Conservation (phyloP, 208 protist species). For the Porcisia deanei region DNA sequence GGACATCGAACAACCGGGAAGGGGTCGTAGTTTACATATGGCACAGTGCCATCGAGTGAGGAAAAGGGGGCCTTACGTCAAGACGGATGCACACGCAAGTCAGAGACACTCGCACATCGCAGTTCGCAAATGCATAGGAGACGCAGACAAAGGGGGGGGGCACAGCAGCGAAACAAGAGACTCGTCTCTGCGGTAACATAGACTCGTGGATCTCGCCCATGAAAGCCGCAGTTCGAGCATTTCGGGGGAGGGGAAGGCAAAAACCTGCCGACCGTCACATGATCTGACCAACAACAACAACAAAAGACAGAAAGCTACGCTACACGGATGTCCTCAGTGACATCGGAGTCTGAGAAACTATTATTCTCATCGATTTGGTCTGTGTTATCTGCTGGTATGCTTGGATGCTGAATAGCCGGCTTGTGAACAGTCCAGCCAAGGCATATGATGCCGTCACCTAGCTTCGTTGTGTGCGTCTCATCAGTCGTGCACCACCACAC, state of each 20-base stretch:
- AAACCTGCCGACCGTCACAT: too few relatives aligned
- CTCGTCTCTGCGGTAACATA: background rate
- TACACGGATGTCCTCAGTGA: background rate
- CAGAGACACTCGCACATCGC: background rate
- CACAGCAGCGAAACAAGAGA: background rate
- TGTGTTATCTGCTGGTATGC: background rate
- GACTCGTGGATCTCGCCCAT: too few relatives aligned
- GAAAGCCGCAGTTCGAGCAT: background rate
- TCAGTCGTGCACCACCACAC: slow-evolving; percentile 44
- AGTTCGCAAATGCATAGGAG: too few relatives aligned
- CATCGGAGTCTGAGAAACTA: slow-evolving; percentile 8
- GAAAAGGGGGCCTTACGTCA: background rate
- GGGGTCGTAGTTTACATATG: background rate
- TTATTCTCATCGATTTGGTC: background rate
- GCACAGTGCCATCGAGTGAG: background rate
- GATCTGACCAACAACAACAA: too few relatives aligned
- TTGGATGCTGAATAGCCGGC: slow-evolving; percentile 19
- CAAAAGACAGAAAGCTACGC: background rate
- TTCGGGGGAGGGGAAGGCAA: background rate
- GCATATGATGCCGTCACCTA: slow-evolving; percentile 30
- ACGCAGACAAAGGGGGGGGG: background rate
- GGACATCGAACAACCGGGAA: background rate
- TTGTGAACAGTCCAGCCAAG: slow-evolving; percentile 31
- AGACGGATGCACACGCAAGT: background rate
- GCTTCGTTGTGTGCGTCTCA: slow-evolving; percentile 9